Percentiles rank a stretch among this genome's conserved stretches.
phyloP scores from a whole-genome alignment of 2,329 filamentous ascomycete species.

The Colletotrichum simmondsii region DNA sequence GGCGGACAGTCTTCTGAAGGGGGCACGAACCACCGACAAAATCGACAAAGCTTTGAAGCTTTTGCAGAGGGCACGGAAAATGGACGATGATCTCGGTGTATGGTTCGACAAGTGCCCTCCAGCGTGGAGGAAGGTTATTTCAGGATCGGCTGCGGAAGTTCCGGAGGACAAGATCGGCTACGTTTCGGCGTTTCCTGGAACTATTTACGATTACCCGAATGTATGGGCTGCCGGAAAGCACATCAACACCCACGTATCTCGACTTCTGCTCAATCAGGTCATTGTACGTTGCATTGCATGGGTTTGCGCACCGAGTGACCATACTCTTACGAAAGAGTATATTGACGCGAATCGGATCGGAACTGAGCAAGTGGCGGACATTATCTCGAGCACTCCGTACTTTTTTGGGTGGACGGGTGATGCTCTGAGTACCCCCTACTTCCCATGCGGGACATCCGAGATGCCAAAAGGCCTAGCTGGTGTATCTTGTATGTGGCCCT shows the following conservation, averaged over 20 bases:
- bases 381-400: constrained; percentile 38
- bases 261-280: constrained; percentile 38
- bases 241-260: constrained; percentile 38
- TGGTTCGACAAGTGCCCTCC: constrained; percentile 38
- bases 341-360: constrained; percentile 35
- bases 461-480: constrained; percentile 38
- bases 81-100: constrained; percentile 35
- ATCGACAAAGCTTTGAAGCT: constrained; percentile 38
- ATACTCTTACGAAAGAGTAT: constrained; percentile 37
- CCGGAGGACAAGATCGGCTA: constrained; percentile 32
- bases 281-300: constrained; percentile 37
- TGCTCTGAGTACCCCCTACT: constrained; percentile 36
- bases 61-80: constrained; percentile 33
- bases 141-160: constrained; percentile 33
- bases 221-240: constrained; percentile 40
- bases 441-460: constrained; percentile 39
- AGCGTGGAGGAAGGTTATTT: constrained; percentile 36
- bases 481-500: constrained; percentile 38
- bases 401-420: constrained; percentile 39
- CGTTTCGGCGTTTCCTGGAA: constrained; percentile 36
- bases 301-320: constrained; percentile 38
- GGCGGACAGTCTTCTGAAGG: constrained; percentile 37
- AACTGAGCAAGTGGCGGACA: constrained; percentile 35
- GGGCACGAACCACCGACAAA: constrained; percentile 34
- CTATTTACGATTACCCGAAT: constrained; percentile 37